Evolutionary conservation across 768 basidiomycete genomes (phyloP), one percentile per base, ranked within the genome.

Genomic region (Russula virescens): DNA sequence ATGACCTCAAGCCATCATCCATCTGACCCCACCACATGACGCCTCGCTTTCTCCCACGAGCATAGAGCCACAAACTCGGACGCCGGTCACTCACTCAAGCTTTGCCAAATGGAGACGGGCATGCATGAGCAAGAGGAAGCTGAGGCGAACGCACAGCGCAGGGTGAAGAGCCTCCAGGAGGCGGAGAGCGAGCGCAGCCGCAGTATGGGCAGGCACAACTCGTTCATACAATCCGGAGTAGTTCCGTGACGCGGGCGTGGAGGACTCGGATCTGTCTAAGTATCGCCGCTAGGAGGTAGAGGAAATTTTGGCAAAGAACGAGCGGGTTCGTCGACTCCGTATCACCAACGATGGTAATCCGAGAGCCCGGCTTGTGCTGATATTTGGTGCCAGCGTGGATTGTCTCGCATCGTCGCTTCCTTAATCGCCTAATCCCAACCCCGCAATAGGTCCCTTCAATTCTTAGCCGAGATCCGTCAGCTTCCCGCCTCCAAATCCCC

Each of bases 221-320:
- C 98, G 89, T 96, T 97, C 83, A 76, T 96, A 91, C 84, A 94
- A 95, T 74, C 89, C 93, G 19, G 91, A 94, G 69, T 93, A 91
- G 89, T 94, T 94, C 77, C 83, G 87, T 66, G 93, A 93, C 69
- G 82, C 87, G 55, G 83, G 82, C 28, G 84, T 78, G 3, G 78
- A 79, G 9, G 80, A 79, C 14, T 82, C 77, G 78, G 81, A 82
- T 65, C 55, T 81, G 28, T 69, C 73, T n/a, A 78, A 81, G 67
- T 90, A 88, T 74, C 80, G 87, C 67, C 78, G 76, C 49, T 73
- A 85, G 72, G 77, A 85, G 70, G 83, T 86, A 68, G 82, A 81
- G 59, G 84, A 83, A 62, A 83, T 86, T 68, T 50, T 78, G 4
- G 81, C 71, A 21, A 85, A 87, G 68, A 81, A 80, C 59, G 69